phyloP scores from a whole-genome alignment of 1,284 basidiomycete species.

The Lentinula novae-zelandiae region DNA sequence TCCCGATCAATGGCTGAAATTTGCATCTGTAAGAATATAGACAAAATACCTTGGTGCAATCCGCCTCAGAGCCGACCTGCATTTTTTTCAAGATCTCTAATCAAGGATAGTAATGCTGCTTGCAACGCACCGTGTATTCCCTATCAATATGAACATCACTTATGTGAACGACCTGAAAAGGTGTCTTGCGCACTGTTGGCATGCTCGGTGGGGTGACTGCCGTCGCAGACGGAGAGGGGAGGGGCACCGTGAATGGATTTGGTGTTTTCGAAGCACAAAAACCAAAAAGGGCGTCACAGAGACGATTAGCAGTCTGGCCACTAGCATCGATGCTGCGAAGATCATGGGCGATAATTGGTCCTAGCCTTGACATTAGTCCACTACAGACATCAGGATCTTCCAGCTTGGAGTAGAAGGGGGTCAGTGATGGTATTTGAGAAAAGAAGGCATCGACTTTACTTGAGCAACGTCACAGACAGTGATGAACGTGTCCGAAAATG shows the following conservation, averaged over 20 bases:
- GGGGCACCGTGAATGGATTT: conserved; percentile 37
- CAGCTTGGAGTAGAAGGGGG: not conserved
- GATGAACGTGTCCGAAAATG: conserved; percentile 6
- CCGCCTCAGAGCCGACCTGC: conserved; percentile 45
- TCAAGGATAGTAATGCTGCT: not conserved
- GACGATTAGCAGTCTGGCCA: conserved; percentile 47
- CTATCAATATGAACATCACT: conserved; percentile 56
- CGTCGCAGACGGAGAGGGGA: conserved; percentile 26
- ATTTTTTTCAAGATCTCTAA: not conserved
- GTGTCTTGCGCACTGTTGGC: conserved; percentile 32
- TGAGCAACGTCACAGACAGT: conserved; percentile 10
- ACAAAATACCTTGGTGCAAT: conserved; percentile 42
- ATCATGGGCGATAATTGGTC: conserved; percentile 55
- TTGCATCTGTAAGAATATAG: too few species aligned
- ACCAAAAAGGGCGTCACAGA: conserved; percentile 55
- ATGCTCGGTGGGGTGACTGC: conserved; percentile 27
- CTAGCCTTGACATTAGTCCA: conserved; percentile 46
- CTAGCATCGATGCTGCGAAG: conserved; percentile 44
- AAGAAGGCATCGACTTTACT: not conserved
- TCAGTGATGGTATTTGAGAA: not conserved
- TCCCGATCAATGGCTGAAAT: not conserved
- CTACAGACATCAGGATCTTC: conserved; percentile 45
- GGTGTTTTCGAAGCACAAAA: conserved; percentile 48
- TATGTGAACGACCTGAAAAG: conserved; percentile 48
- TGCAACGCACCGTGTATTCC: conserved; percentile 38